Conservation (phyloP, 2,329 filamentous ascomycete genomes). For the Fusarium tupiense region DNA sequence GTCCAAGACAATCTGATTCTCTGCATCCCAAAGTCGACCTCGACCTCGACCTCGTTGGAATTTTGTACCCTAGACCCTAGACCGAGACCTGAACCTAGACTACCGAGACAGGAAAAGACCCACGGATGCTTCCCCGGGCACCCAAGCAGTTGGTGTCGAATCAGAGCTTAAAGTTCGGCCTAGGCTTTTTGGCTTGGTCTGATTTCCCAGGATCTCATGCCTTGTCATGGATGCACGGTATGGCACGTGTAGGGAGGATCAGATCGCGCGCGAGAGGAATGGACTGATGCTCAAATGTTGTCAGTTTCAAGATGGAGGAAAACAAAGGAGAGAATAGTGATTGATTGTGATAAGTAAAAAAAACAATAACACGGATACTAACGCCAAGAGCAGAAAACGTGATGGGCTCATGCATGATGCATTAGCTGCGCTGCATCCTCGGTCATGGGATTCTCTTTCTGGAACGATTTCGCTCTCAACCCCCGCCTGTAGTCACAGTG, state of each 20-base stretch:
- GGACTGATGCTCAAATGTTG: not conserved
- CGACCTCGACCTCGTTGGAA: not conserved
- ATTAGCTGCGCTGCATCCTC: slow-evolving; percentile 18
- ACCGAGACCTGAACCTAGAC: not conserved
- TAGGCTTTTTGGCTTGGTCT: not conserved
- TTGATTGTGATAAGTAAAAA: not conserved
- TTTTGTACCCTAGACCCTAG: slow-evolving; percentile 18
- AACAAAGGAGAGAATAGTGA: not conserved
- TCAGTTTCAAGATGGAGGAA: not conserved
- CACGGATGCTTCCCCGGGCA: slow-evolving; percentile 33
- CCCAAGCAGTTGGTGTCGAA: slow-evolving; percentile 30
- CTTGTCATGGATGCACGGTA: not conserved
- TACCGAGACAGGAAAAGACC: slow-evolving; percentile 17
- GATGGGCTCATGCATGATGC: slow-evolving; percentile 27
- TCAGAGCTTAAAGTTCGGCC: slow-evolving; percentile 16
- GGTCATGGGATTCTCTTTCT: slow-evolving; percentile 35
- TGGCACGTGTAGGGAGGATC: not conserved
- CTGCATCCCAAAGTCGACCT: not conserved
- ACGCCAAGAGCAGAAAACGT: slow-evolving; percentile 17
- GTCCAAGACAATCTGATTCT: slow-evolving; percentile 1
- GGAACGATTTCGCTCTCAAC: slow-evolving; percentile 15
- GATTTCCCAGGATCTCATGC: not conserved
- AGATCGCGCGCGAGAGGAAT: not conserved
- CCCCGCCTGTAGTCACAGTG: not conserved
- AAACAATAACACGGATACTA: not conserved